A percentile compares a stretch with the other conserved stretches of the same genome.
Conservation (phyloP, 78 protist genomes). For the Dictyostelium citrinum region DNA sequence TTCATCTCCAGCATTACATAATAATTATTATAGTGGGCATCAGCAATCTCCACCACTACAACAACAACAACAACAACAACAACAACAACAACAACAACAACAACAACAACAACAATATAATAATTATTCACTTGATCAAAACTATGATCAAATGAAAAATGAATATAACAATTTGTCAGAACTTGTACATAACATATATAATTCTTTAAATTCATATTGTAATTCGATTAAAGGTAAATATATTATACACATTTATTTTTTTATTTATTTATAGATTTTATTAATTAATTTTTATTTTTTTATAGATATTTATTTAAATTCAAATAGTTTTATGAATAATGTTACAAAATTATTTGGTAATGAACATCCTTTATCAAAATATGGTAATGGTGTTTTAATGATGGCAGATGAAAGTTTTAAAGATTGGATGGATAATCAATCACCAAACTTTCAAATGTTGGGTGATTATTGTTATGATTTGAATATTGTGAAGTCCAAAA, state of each 20-base stretch:
- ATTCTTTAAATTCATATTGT: neutral
- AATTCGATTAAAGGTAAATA: constrained; percentile 10
- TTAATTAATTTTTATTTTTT: neutral
- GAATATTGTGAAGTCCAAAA: neutral
- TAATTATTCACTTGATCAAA: neutral
- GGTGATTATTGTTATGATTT: neutral
- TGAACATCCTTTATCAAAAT: neutral
- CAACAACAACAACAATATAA: neutral
- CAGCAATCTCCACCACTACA: neutral
- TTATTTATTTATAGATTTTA: neutral
- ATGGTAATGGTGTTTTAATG: neutral
- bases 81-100: neutral
- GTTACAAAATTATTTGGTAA: neutral
- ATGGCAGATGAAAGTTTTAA: neutral
- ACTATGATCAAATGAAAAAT: neutral
- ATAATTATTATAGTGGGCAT: neutral
- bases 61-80: too few species aligned
- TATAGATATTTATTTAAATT: constrained; percentile 9
- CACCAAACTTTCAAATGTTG: neutral
- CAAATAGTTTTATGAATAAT: constrained; percentile 14
- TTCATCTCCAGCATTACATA: neutral
- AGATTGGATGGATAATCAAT: constrained; percentile 1
- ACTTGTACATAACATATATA: neutral
- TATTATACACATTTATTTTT: neutral
- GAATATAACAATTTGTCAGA: neutral